A percentile compares a stretch with the other conserved stretches of the same genome.
Conservation (phyloP, 2,329 filamentous ascomycete genomes). For the Triangularia verruculosa region DNA sequence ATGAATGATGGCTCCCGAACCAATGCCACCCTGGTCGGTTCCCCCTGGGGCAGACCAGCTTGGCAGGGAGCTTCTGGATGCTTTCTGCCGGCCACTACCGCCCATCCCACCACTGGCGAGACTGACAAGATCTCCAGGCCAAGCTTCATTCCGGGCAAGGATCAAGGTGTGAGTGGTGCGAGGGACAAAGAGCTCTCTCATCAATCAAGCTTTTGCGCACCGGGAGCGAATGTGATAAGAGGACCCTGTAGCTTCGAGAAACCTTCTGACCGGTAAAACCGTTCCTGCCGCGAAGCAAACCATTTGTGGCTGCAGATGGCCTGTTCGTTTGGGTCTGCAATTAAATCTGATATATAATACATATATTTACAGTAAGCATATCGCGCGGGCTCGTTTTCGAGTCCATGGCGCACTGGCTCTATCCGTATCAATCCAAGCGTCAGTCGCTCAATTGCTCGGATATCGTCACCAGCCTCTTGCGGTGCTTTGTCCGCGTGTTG, state of each 20-base stretch:
- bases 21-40: not conserved
- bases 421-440: not conserved
- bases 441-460: not conserved
- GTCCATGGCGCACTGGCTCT: not conserved
- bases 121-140: constrained; percentile 1
- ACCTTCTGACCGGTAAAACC: not conserved
- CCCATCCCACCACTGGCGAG: not conserved
- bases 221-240: not conserved
- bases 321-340: not conserved
- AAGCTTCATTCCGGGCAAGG: constrained; percentile 8
- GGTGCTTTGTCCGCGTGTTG: not conserved
- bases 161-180: not conserved
- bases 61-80: constrained; percentile 11
- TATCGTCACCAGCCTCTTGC: not conserved
- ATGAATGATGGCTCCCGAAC: not conserved
- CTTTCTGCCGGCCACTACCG: constrained; percentile 5
- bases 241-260: not conserved
- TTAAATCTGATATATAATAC: not conserved
- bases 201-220: not conserved
- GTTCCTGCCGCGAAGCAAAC: not conserved
- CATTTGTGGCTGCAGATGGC: not conserved
- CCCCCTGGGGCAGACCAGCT: not conserved
- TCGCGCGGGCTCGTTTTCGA: not conserved
- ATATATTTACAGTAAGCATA: not conserved
- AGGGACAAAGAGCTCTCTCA: not conserved